phyloP scores from a whole-genome alignment of 495 filamentous ascomycete genomes.

The Hypoxylon fuscum region DNA sequence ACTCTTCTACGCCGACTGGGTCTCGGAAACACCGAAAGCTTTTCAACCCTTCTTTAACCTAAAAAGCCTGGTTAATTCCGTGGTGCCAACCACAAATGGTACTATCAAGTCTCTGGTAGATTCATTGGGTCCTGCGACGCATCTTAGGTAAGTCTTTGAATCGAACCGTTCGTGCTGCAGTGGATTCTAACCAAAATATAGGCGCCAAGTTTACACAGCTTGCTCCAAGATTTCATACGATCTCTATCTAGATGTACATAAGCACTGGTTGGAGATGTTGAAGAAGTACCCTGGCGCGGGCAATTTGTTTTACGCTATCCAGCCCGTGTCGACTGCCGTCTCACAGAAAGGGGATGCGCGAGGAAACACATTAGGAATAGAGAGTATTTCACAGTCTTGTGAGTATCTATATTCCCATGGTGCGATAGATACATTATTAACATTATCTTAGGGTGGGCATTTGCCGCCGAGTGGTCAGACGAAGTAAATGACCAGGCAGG shows the following conservation, averaged over 20 bases:
- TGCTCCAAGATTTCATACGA: conserved; percentile 14
- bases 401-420: background rate
- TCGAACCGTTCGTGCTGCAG: no score
- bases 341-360: background rate
- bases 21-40: conserved; percentile 2
- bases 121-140: background rate
- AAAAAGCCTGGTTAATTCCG: conserved; percentile 5
- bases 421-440: background rate
- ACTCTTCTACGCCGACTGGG: conserved; percentile 39
- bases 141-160: background rate
- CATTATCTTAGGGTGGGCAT: conserved; percentile 4
- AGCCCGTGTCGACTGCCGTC: background rate
- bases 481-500: background rate
- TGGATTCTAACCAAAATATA: background rate
- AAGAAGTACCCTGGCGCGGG: conserved; percentile 2
- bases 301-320: conserved; percentile 8
- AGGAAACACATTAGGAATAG: conserved; percentile 12
- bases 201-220: background rate
- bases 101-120: conserved; percentile 14
- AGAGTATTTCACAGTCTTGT: conserved; percentile 4
- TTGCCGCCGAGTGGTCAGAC: conserved; percentile 8
- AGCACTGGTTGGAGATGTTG: background rate
- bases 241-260: conserved; percentile 3
- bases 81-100: conserved; percentile 17
- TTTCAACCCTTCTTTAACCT: conserved; percentile 14